A percentile compares a stretch with the other conserved stretches of the same genome.
Evolutionary conservation across 345 rosid species (phyloP).

Genomic region (Camelina laxa): DNA sequence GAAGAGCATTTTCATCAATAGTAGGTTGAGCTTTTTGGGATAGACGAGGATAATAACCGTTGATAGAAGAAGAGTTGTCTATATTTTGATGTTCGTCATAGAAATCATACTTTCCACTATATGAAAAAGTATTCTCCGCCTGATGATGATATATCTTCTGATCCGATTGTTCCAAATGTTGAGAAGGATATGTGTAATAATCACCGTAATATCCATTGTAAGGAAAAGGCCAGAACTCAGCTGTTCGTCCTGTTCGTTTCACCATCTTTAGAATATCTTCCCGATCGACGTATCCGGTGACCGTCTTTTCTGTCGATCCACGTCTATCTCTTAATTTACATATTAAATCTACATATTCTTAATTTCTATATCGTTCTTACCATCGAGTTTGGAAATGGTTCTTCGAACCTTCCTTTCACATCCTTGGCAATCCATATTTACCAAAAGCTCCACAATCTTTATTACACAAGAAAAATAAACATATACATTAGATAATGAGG

Average conservation of each 20-base stretch:
- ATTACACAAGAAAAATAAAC: background rate
- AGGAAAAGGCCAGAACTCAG: slow-evolving; percentile 85
- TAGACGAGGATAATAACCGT: slow-evolving; percentile 25
- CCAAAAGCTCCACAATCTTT: slow-evolving; percentile 80
- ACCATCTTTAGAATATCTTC: slow-evolving; percentile 68
- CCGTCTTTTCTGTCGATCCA: slow-evolving; percentile 82
- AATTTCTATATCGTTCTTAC: slow-evolving; percentile 27
- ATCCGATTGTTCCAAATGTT: slow-evolving; percentile 57
- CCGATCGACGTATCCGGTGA: slow-evolving; percentile 70
- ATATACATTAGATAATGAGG: background rate
- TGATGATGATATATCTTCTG: slow-evolving; percentile 10
- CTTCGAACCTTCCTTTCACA: slow-evolving; percentile 74
- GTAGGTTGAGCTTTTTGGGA: slow-evolving; percentile 30
- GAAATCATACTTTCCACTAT: slow-evolving; percentile 46
- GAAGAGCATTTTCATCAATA: slow-evolving; percentile 60
- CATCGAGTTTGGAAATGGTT: slow-evolving; percentile 73
- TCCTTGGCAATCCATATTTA: slow-evolving; percentile 91
- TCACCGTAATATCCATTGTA: slow-evolving; percentile 68
- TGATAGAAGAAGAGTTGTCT: slow-evolving; percentile 2
- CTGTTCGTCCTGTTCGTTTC: slow-evolving; percentile 77
- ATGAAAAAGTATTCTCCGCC: slow-evolving; percentile 46
- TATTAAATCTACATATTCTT: too few relatives aligned
- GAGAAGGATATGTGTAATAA: slow-evolving; percentile 58
- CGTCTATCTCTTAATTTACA: slow-evolving; percentile 66
- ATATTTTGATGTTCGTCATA: background rate